phyloP scores from a whole-genome alignment of 805 yeast genomes.

The Zygotorulaspora sp. region DNA sequence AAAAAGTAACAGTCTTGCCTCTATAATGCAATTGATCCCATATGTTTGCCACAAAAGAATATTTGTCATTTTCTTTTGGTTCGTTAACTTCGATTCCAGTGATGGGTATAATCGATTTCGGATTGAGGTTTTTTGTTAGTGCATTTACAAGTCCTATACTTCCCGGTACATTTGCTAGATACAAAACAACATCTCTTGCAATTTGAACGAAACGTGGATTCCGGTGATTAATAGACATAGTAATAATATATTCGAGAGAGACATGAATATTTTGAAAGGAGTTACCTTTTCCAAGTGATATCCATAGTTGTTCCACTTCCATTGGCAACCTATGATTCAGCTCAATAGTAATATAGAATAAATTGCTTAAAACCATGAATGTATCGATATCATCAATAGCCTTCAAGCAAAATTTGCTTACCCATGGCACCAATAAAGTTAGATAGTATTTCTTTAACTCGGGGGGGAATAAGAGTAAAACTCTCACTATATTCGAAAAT shows the following conservation, averaged over 20 bases:
- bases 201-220: constrained; percentile 72
- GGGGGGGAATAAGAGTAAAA: constrained; percentile 53
- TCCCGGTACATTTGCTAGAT: constrained; percentile 52
- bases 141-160: constrained; percentile 54
- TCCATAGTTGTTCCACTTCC: constrained; percentile 94
- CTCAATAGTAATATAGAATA: constrained; percentile 79
- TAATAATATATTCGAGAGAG: constrained; percentile 65
- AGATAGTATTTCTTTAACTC: constrained; percentile 71
- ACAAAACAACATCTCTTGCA: constrained; percentile 77
- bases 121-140: constrained; percentile 67
- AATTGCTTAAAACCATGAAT: constrained; percentile 70
- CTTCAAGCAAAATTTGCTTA: constrained; percentile 71
- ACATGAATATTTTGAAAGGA: constrained; percentile 63
- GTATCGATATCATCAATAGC: constrained; percentile 42
- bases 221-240: constrained; percentile 62
- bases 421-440: constrained; percentile 85
- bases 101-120: constrained; percentile 83
- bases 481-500: constrained; percentile 70
- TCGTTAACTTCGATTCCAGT: constrained; percentile 40
- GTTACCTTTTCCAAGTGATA: constrained; percentile 78
- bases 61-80: constrained; percentile 37
- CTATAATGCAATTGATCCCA: constrained; percentile 50
- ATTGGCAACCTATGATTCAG: constrained; percentile 70
- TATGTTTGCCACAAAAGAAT: constrained; percentile 77
- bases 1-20: constrained; percentile 70